Evolutionary conservation across 805 yeast species (phyloP).

Genomic region (Citeromyces nyonsensis): DNA sequence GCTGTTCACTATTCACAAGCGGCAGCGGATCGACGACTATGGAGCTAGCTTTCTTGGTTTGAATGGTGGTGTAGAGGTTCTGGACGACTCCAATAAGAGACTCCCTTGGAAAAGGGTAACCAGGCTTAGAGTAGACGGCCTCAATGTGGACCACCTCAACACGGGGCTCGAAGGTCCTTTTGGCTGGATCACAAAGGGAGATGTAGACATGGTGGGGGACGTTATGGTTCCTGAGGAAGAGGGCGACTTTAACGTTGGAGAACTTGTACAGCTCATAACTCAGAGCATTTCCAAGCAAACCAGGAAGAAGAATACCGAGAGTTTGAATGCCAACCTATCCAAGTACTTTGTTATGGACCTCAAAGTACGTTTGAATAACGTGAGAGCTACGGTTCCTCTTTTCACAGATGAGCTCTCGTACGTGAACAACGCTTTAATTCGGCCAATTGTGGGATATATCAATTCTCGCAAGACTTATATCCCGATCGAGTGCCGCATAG

Average conservation of each 20-base stretch:
- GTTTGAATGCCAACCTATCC: constrained; percentile 1
- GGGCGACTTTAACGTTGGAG: constrained; percentile 24
- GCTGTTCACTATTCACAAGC: constrained; percentile 78
- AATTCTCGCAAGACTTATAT: constrained; percentile 82
- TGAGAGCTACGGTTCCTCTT: constrained; percentile 79
- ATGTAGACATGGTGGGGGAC: constrained; percentile 89
- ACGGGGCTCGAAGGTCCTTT: constrained; percentile 88
- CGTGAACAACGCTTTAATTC: constrained; percentile 76
- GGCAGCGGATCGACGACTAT: too few species aligned
- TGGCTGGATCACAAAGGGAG: constrained; percentile 92
- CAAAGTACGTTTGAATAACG: constrained; percentile 67
- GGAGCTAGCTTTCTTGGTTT: constrained; percentile 51
- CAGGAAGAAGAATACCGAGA: constrained; percentile 11
- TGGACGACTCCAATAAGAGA: background rate
- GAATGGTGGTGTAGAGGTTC: constrained; percentile 23
- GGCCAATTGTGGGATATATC: constrained; percentile 93
- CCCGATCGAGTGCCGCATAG: constrained; percentile 71
- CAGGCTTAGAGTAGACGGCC: constrained; percentile 69
- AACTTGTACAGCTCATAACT: constrained; percentile 30
- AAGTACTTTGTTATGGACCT: constrained; percentile 54
- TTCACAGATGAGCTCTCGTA: constrained; percentile 82
- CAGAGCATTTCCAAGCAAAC: constrained; percentile 33
- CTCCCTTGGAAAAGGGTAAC: constrained; percentile 47
- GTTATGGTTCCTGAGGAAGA: constrained; percentile 68
- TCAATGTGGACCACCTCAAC: constrained; percentile 79